Base-by-base conservation (phyloP, 306 rosid genomes). In the Inga laurina region DNA sequence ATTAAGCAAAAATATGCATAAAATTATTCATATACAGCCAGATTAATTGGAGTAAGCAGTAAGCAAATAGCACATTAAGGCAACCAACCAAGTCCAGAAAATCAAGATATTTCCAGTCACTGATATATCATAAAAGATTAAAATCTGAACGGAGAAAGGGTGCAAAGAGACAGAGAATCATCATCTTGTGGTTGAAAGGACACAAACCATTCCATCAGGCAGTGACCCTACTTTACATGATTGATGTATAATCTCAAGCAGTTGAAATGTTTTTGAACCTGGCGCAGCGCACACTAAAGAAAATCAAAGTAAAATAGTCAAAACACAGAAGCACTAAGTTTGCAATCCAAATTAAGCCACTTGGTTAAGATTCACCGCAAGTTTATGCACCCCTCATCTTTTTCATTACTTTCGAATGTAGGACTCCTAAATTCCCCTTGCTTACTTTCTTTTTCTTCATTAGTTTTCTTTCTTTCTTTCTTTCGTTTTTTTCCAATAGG, bases 261-360 rank as follows among this genome's bases (percentile, higher is more conserved):
- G 81, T 88, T 97, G 99, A 84, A 97, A 97, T 43, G 99, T 97
- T 90, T 97, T 97, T 2, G 99, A 97, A 75, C 99, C 99, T 19
- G 98, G 99, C 73, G 99, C 99, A 85, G 99, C 99, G 82, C 99
- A 97, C 99, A 97, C 99, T 97, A 87, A 71, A 72, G 61, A 88
- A 81, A 73, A 68, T 81, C 57, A 48, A 59, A 41, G 62, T 0
- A 35, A 39, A 79, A 86, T 27, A 10, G 79, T 85, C 41, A 64
- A 4, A 62, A 62, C 18, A 3, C 34, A 83, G 67, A 81, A 79
- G 75, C n/a, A 37, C 44, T 15, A 39, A 82, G 43, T 52, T 46
- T 77, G 46, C 85, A 81, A 22, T 68, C 66, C 77, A 82, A 34
- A n/a, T 7, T 19, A 21, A 56, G 11, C 12, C n/a, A 56, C 62